phyloP scores from a whole-genome alignment of 1,139 yeast genomes.

The Diutina scorzettiae region DNA sequence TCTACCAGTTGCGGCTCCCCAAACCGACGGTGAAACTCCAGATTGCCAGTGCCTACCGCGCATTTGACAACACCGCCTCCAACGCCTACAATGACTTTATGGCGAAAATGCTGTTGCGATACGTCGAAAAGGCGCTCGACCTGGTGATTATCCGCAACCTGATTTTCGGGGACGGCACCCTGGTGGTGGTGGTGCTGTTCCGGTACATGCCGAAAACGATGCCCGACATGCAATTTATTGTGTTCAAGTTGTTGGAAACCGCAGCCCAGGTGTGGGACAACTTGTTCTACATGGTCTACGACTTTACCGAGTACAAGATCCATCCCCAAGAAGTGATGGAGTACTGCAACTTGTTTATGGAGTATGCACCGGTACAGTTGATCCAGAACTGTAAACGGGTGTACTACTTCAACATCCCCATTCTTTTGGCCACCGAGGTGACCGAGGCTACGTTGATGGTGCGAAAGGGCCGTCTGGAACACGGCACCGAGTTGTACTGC shows the following conservation, averaged over 20 bases:
- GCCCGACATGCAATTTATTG: slow-evolving; percentile 42
- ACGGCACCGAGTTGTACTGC: slow-evolving; percentile 9
- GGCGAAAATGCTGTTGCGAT: slow-evolving; percentile 52
- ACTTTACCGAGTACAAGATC: slow-evolving; percentile 51
- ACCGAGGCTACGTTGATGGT: neutral
- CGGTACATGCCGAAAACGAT: slow-evolving; percentile 28
- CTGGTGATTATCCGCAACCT: slow-evolving; percentile 48
- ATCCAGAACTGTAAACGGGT: slow-evolving; percentile 42
- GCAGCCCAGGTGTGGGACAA: slow-evolving; percentile 67
- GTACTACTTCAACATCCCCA: slow-evolving; percentile 52
- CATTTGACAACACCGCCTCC: slow-evolving; percentile 28
- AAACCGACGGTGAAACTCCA: slow-evolving; percentile 36
- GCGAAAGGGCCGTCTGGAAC: neutral
- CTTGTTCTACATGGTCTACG: slow-evolving; percentile 50
- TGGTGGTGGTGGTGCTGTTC: slow-evolving; percentile 48
- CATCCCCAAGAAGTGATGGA: slow-evolving; percentile 37
- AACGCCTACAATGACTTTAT: slow-evolving; percentile 58
- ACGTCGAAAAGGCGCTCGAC: slow-evolving; percentile 32
- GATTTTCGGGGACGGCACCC: slow-evolving; percentile 62
- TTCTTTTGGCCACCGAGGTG: neutral
- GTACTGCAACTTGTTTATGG: slow-evolving; percentile 32
- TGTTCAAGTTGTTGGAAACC: slow-evolving; percentile 54
- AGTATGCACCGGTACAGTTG: slow-evolving; percentile 37
- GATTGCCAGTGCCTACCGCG: slow-evolving; percentile 38
- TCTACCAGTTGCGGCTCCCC: slow-evolving; percentile 27